Evolutionary conservation across 371 early-diverging fungal species (phyloP), one percentile per base, ranked within the genome.

Genomic region (Sporodiniella umbellata): DNA sequence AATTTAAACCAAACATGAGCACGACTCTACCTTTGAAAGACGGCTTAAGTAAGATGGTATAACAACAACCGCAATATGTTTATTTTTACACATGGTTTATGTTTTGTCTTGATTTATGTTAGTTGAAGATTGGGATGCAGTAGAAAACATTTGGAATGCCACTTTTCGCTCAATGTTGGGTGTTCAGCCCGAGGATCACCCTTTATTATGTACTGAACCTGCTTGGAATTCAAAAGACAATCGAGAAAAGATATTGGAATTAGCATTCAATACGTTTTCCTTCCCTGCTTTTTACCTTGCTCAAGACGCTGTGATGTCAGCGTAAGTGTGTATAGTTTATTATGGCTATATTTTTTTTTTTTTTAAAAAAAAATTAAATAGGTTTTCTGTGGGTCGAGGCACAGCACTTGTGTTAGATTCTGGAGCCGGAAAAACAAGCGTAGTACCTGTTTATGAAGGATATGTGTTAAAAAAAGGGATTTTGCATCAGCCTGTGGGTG

Each of bases 401-500:
- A 92, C 94, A 10, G 95, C 88, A 8, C 75, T 98, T 26, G 94
- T 98, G 24, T 62, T 98, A 44, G 96, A 96, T 60, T 89, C 90
- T 11, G 99, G 99, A 10, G 94, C 86, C 50, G 79, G 85, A 24
- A 72, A 71, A 45, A 92, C 95, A 2, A 90, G 90, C 57, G 96
- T 87, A 3, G 89, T 91, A 0, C 97, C 99, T 15, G 97, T 98
- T 0, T 89, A 83, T 59, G 99, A 98, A 55, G 99, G 99, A 25
- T 95, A 89, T 64, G 91, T 92, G 3, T 63, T 98, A 35, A 90
- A 92, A 45, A 95, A 96, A 76, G 93, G 89, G 60, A 80, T 94
- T 14, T 68, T 81, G 57, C 83, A 86, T 38, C 88, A 90, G 54
- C 65, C 83, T 2, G 52, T 94, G 24, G 97, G 86, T 35, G 97